A percentile compares a stretch with the other conserved stretches of the same genome.
Conservation (phyloP, 768 basidiomycete genomes). For the Sarcodon sp. region DNA sequence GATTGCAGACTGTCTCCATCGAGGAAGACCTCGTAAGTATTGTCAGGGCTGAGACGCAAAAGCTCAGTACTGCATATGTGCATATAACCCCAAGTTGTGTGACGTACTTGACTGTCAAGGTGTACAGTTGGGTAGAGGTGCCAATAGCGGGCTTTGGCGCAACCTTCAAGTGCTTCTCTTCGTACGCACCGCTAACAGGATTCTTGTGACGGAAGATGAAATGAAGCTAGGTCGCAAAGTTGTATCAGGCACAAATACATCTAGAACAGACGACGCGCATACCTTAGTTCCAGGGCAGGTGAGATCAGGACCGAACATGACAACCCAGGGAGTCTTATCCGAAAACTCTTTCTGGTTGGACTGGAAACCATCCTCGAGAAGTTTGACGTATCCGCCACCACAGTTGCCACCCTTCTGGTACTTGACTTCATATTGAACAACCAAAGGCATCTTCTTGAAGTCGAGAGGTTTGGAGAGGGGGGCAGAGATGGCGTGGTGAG, state of each 20-base stretch:
- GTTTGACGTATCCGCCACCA: constrained; percentile 97
- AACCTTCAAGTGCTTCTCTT: constrained; percentile 89
- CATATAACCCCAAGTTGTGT: neutral
- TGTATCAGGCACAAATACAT: neutral
- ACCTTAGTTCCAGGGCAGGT: constrained; percentile 91
- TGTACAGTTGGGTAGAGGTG: constrained; percentile 90
- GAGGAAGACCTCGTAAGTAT: constrained; percentile 86
- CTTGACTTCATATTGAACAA: constrained; percentile 98
- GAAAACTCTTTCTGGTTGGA: constrained; percentile 87
- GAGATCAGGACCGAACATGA: constrained; percentile 97
- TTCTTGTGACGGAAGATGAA: constrained; percentile 99
- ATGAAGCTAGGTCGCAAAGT: constrained; percentile 50
- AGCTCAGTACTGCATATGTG: constrained; percentile 1
- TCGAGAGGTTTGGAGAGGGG: constrained; percentile 69
- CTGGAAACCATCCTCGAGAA: constrained; percentile 90
- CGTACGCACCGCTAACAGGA: constrained; percentile 83
- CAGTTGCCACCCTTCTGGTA: constrained; percentile 99
- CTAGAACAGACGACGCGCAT: constrained; percentile 4
- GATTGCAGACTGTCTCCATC: constrained; percentile 74
- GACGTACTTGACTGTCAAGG: constrained; percentile 58
- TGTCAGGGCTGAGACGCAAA: constrained; percentile 56
- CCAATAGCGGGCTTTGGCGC: constrained; percentile 74
- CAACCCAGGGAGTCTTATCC: constrained; percentile 86
- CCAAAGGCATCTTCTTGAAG: constrained; percentile 75
- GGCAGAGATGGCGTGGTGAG: constrained; percentile 97